A percentile compares a stretch with the other conserved stretches of the same genome.
phyloP scores from a whole-genome alignment of 148 eudicot species.

The Vaccinium macrocarpon region DNA sequence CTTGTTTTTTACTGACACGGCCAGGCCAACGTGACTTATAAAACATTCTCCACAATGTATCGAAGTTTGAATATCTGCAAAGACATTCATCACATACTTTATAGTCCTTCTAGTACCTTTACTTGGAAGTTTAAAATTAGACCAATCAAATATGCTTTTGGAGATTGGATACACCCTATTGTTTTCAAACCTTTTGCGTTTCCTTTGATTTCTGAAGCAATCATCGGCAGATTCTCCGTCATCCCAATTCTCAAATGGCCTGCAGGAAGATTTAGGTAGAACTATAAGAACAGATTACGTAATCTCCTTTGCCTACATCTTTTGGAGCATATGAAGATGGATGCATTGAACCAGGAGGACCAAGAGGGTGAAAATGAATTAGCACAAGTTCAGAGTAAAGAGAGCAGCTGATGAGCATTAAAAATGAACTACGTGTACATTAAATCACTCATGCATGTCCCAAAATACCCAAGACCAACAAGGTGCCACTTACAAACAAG shows the following conservation, averaged over 20 bases:
- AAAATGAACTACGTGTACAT: conserved; percentile 1
- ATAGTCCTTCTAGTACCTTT: neutral
- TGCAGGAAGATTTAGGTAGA: conserved; percentile 19
- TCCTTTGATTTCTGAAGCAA: conserved; percentile 39
- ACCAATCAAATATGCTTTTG: neutral
- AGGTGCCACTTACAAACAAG: neutral
- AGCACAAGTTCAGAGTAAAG: neutral
- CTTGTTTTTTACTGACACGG: conserved; percentile 22
- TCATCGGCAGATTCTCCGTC: conserved; percentile 33
- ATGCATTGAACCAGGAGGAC: neutral
- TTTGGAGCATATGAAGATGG: neutral
- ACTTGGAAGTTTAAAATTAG: neutral
- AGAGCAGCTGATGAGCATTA: neutral
- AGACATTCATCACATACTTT: neutral
- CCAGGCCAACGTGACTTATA: conserved; percentile 61
- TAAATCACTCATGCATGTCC: neutral
- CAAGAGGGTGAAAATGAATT: neutral
- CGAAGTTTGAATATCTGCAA: conserved; percentile 54
- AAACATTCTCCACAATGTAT: conserved; percentile 54
- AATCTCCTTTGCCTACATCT: neutral
- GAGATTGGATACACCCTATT: conserved; percentile 5
- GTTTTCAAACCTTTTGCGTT: conserved; percentile 54
- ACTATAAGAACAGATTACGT: neutral
- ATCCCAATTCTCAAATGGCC: conserved; percentile 35
- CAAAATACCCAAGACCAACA: neutral